Percentiles rank a stretch among this genome's conserved stretches.
These are phyloP conservation scores for Helminthosporium solani DNA, from an alignment of 2,329 filamentous ascomycete species.

Conservation along the genomic window DNA sequence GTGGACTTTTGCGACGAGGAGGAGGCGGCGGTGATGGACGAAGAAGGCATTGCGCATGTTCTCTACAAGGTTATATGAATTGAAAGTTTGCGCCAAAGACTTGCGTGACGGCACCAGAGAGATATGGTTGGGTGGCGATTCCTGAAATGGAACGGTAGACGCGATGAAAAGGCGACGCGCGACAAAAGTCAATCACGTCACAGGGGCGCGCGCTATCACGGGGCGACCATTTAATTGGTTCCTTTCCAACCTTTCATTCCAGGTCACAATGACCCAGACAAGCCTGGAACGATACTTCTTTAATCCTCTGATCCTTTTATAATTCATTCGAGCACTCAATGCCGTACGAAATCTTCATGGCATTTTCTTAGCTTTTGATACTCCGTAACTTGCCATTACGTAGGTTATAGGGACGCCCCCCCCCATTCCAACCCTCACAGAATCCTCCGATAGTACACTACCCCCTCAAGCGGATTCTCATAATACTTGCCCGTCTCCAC, in stretches of 20 bases:
- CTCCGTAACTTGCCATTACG: too few species aligned
- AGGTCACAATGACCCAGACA: too few species aligned
- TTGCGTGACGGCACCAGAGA: background rate
- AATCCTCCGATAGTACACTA: slow-evolving; percentile 52
- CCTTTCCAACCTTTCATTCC: background rate
- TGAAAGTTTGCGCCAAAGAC: background rate
- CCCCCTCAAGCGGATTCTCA: slow-evolving; percentile 55
- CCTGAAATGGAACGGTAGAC: slow-evolving; percentile 11
- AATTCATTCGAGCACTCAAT: too few species aligned
- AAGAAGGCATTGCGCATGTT: slow-evolving; percentile 23
- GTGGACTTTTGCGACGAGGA: slow-evolving; percentile 30
- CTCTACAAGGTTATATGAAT: background rate
- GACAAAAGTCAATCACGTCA: slow-evolving; percentile 27
- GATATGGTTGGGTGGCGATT: slow-evolving; percentile 6
- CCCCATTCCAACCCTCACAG: slow-evolving; percentile 13
- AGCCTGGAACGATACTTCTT: too few species aligned
- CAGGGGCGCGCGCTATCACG: slow-evolving; percentile 30
- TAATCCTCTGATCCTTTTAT: too few species aligned
- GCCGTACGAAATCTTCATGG: too few species aligned
- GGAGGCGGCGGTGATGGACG: slow-evolving; percentile 21
- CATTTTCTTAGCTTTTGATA: too few species aligned
- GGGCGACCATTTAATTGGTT: slow-evolving; percentile 1
- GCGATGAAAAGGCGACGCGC: slow-evolving; percentile 23
- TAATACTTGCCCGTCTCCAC: slow-evolving; percentile 56
- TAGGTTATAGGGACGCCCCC: too few species aligned